phyloP scores from a whole-genome alignment of 306 rosid species.

The Vigna hirtella region DNA sequence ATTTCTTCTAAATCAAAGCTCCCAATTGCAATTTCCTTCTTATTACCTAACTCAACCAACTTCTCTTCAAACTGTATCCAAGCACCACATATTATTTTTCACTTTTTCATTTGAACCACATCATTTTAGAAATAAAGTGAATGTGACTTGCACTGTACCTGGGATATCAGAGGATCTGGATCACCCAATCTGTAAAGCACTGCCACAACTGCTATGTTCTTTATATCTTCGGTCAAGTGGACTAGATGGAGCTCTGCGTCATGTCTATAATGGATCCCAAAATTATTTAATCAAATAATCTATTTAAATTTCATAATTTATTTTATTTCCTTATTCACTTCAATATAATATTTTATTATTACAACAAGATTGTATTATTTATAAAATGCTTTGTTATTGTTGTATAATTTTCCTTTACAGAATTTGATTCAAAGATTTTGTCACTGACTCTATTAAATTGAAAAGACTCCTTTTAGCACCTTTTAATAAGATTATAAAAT shows the following conservation, averaged over 20 bases:
- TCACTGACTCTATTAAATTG: background rate
- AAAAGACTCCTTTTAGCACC: no score
- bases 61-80: conserved; percentile 58
- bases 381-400: no score
- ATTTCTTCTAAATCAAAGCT: conserved; percentile 47
- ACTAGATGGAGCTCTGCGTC: conserved; percentile 77
- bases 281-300: no score
- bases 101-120: background rate
- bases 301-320: no score
- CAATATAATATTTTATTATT: no score
- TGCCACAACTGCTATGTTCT: conserved; percentile 58
- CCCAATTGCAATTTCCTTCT: conserved; percentile 55
- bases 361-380: no score
- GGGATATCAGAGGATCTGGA: conserved; percentile 60
- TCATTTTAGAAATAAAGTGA: background rate
- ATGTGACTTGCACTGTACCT: conserved; percentile 49
- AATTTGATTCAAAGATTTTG: background rate
- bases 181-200: conserved; percentile 61
- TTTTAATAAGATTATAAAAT: no score
- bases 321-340: no score
- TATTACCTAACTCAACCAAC: conserved; percentile 51
- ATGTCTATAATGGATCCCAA: conserved; percentile 43
- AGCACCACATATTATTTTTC: background rate
- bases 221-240: conserved; percentile 60
- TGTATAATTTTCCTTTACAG: background rate